Evolutionary conservation across 306 rosid species (phyloP).

Genomic region (Medicago ruthenica): DNA sequence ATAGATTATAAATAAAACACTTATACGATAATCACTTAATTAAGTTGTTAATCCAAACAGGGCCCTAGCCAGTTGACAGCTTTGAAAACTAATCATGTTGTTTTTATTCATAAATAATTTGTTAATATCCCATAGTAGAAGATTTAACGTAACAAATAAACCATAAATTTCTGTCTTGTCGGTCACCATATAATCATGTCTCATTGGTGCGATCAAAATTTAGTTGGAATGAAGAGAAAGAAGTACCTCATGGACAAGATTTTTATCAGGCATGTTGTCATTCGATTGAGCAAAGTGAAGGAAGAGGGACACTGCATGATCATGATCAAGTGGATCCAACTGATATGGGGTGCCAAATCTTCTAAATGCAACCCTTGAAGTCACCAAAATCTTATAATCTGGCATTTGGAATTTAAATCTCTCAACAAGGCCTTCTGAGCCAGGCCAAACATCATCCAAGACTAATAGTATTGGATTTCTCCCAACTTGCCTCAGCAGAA

Average conservation of each 20-base stretch:
- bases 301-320: constrained; percentile 62
- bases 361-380: constrained; percentile 62
- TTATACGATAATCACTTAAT: background rate
- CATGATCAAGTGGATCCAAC: constrained; percentile 45
- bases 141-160: constrained; percentile 14
- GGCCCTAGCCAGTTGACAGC: background rate
- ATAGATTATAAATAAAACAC: background rate
- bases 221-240: constrained; percentile 31
- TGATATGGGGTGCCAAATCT: constrained; percentile 46
- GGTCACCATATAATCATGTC: constrained; percentile 7
- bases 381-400: constrained; percentile 68
- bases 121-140: background rate
- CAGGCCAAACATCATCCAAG: constrained; percentile 74
- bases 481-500: constrained; percentile 40
- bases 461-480: constrained; percentile 53
- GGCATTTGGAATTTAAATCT: constrained; percentile 45
- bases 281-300: constrained; percentile 47
- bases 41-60: background rate
- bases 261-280: constrained; percentile 39
- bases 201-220: background rate
- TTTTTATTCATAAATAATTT: constrained; percentile 27
- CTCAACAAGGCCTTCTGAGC: constrained; percentile 54
- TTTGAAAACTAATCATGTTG: background rate
- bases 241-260: constrained; percentile 52
- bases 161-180: background rate